Percentiles rank a stretch among this genome's conserved stretches.
Evolutionary conservation across 2,329 filamentous ascomycete species (phyloP).

Genomic region (Colletotrichum orbiculare): DNA sequence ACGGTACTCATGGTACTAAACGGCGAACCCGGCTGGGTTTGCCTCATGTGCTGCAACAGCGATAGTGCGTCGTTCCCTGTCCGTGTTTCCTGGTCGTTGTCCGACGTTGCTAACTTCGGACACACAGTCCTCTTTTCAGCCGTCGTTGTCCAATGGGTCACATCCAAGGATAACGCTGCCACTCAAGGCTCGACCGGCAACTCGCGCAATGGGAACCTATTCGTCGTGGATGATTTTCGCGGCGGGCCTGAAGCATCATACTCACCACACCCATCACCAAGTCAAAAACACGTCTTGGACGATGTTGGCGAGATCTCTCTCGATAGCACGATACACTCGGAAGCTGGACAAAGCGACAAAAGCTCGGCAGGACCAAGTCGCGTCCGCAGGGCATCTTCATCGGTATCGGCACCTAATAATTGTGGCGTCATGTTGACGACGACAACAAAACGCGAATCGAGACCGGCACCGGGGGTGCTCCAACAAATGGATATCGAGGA

Average conservation of each 20-base stretch:
- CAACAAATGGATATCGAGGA: conserved; percentile 27
- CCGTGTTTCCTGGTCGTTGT: not conserved
- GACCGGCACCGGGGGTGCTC: conserved; percentile 34
- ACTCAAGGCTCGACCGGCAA: conserved; percentile 17
- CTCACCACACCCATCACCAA: conserved; percentile 36
- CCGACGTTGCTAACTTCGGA: not conserved
- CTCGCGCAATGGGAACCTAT: conserved; percentile 9
- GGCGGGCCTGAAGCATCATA: not conserved
- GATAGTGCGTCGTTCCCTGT: conserved; percentile 58
- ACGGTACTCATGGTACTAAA: conserved; percentile 67
- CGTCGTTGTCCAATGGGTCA: conserved; percentile 72
- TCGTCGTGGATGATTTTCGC: conserved; percentile 19
- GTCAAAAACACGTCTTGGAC: conserved; percentile 41
- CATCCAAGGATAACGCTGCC: conserved; percentile 56
- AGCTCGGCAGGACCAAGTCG: conserved; percentile 5
- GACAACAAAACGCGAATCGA: conserved; percentile 49
- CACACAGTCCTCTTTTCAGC: conserved; percentile 67
- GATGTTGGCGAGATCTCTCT: conserved; percentile 40
- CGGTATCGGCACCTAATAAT: not conserved
- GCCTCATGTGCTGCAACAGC: conserved; percentile 72
- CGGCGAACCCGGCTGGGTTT: conserved; percentile 74
- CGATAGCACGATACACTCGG: conserved; percentile 17
- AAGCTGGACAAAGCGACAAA: conserved; percentile 24
- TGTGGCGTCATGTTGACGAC: conserved; percentile 50
- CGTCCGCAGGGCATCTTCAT: not conserved